Conservation (phyloP, 2,329 filamentous ascomycete genomes). For the Colletotrichum orbiculare region DNA sequence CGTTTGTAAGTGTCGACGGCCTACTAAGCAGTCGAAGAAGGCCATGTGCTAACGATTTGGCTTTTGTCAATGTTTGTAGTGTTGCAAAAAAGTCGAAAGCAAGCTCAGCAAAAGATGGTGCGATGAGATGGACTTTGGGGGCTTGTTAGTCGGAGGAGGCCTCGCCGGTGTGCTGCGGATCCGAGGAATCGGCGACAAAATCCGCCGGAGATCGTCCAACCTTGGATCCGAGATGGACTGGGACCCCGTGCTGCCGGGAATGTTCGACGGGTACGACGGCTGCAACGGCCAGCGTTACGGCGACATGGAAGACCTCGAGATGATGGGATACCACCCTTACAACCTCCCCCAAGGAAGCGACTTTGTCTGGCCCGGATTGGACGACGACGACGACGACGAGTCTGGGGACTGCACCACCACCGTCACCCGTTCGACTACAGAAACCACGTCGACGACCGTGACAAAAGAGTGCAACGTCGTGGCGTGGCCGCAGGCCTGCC, state of each 20-base stretch:
- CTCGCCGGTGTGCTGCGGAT: neutral
- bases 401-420: slow-evolving; percentile 3
- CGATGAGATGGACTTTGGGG: neutral
- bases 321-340: neutral
- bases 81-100: neutral
- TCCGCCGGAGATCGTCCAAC: neutral
- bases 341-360: neutral
- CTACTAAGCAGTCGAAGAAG: neutral
- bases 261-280: slow-evolving; percentile 5
- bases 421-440: neutral
- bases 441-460: neutral
- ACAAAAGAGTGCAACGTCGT: neutral
- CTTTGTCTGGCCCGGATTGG: neutral
- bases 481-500: slow-evolving; percentile 2
- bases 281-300: neutral
- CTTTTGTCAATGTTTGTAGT: neutral
- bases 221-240: neutral
- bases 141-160: neutral
- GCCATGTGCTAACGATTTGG: neutral
- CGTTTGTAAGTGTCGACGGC: neutral
- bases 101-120: slow-evolving; percentile 4
- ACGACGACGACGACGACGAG: neutral
- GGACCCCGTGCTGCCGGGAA: slow-evolving; percentile 1
- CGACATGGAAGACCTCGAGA: neutral
- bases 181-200: neutral